Percentiles rank a stretch among this genome's conserved stretches.
Evolutionary conservation across 2,329 filamentous ascomycete species (phyloP).

Genomic region (Lasiodiplodia sp.): DNA sequence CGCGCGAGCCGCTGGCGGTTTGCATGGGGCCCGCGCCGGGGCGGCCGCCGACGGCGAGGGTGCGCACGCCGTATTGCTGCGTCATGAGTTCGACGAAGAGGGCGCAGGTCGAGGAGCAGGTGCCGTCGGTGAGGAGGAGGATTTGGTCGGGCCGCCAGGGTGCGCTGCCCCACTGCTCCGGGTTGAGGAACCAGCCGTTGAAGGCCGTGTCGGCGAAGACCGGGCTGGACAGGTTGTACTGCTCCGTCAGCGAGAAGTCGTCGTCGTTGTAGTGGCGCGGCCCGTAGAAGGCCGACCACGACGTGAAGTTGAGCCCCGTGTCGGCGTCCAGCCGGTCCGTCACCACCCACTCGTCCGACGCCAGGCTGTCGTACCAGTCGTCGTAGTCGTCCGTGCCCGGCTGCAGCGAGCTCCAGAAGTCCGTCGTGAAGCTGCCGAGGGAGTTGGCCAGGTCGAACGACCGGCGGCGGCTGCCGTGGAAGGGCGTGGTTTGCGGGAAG

Average conservation of each 20-base stretch:
- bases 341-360: constrained; percentile 25
- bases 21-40: constrained; percentile 63
- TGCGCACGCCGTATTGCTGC: constrained; percentile 57
- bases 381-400: constrained; percentile 31
- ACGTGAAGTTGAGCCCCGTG: constrained; percentile 44
- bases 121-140: constrained; percentile 57
- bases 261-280: constrained; percentile 44
- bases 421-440: constrained; percentile 31
- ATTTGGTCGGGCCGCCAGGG: constrained; percentile 47
- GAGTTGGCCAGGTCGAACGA: constrained; percentile 36
- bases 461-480: constrained; percentile 34
- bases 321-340: constrained; percentile 38
- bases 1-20: constrained; percentile 66
- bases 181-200: constrained; percentile 1
- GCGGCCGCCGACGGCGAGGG: constrained; percentile 63
- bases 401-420: constrained; percentile 16
- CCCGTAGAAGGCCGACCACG: constrained; percentile 55
- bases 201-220: constrained; percentile 25
- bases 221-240: constrained; percentile 32
- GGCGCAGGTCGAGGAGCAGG: constrained; percentile 64
- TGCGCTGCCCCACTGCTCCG: constrained; percentile 3
- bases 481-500: constrained; percentile 37
- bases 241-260: constrained; percentile 46
- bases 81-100: constrained; percentile 61
- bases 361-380: constrained; percentile 34